Base-by-base conservation (phyloP, 2,329 filamentous ascomycete species). In the Tympanopsis confertula region DNA sequence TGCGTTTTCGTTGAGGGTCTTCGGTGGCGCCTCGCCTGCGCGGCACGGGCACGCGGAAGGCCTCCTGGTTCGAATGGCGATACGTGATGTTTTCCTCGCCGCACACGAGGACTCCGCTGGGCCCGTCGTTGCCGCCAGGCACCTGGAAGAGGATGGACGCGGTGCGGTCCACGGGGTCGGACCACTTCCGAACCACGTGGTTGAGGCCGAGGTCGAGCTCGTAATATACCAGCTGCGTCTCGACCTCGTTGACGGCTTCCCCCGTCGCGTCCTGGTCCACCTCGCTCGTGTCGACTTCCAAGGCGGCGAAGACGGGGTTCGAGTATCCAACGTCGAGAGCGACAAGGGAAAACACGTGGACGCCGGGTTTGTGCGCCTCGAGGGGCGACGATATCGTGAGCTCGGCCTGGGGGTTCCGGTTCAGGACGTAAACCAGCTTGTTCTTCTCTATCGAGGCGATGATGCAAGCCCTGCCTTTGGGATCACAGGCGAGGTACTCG, bases 401-500 rank as follows among this genome's bases (percentile, higher is more conserved):
- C 58, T 94, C 86, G 14, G 88, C 88, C 60, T 96, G 86, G 3
- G 87, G 76, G 62, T 94, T 94, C 46, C 93, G 82, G 61, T 96
- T 96, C 48, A 98, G 71, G 52, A 98, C 89, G 62, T 98, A 99
- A 48, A 98, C 91, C 40, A 99, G 81, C 66, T 98, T 98, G 66
- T 96, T 98, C 73, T 98, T 98, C 65, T 99, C 93, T 39, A 89
- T 73, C 4, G 88, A 89, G 5, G 91, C 87, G 43, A 96, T 85
- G 55, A 99, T 71, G 54, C 89, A 94, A 39, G 93, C 93, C 64
- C 91, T 78, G 40, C 91, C 91, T 59, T 94, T 94, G 19, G 91
- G 91, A 53, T 99, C 91, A 38, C 86, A 86, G 5, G 89, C 91
- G 19, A 99, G 74, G 53, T 94, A 98, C 59, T 99, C 86, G 43